A percentile compares a stretch with the other conserved stretches of the same genome.
These are phyloP conservation scores for Pseudogymnoascus sp. DNA, from an alignment of 2,329 filamentous ascomycete species.

Conservation along the genomic window DNA sequence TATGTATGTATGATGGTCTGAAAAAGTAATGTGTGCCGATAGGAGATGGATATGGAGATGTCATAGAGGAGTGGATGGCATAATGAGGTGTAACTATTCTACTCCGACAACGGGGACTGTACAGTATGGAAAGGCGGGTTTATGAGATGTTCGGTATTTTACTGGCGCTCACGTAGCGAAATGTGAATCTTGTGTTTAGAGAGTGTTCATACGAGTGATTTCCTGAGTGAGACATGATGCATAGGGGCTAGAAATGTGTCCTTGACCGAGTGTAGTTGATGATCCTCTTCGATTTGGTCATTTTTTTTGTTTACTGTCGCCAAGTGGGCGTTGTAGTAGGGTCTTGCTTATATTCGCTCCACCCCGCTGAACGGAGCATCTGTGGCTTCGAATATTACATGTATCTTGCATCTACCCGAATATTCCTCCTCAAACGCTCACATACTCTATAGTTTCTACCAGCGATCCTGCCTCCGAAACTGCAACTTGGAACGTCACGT, in stretches of 20 bases:
- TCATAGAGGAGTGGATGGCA: not conserved
- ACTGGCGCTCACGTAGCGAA: slow-evolving; percentile 5
- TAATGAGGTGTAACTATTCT: slow-evolving; percentile 12
- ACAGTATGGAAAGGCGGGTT: slow-evolving; percentile 7
- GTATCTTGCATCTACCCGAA: slow-evolving; percentile 23
- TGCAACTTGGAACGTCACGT: slow-evolving; percentile 24
- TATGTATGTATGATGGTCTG: slow-evolving; percentile 4
- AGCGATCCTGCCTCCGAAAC: slow-evolving; percentile 20
- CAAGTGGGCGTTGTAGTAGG: slow-evolving; percentile 14
- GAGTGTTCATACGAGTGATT: not conserved
- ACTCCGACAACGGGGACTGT: not conserved
- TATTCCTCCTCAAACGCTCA: slow-evolving; percentile 22
- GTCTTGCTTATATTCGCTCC: slow-evolving; percentile 31
- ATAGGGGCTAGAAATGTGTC: slow-evolving; percentile 4
- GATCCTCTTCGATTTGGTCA: not conserved
- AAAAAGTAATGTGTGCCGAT: slow-evolving; percentile 12
- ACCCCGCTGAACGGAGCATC: slow-evolving; percentile 18
- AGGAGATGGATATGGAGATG: not conserved
- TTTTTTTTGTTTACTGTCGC: not conserved
- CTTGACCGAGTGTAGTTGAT: not conserved
- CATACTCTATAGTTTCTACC: slow-evolving; percentile 1
- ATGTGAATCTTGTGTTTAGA: slow-evolving; percentile 10
- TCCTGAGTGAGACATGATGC: slow-evolving; percentile 9
- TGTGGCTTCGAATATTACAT: slow-evolving; percentile 29
- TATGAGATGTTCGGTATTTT: slow-evolving; percentile 4